phyloP scores from a whole-genome alignment of 73 alveolate genomes.

The Paraurostyla sp. region DNA sequence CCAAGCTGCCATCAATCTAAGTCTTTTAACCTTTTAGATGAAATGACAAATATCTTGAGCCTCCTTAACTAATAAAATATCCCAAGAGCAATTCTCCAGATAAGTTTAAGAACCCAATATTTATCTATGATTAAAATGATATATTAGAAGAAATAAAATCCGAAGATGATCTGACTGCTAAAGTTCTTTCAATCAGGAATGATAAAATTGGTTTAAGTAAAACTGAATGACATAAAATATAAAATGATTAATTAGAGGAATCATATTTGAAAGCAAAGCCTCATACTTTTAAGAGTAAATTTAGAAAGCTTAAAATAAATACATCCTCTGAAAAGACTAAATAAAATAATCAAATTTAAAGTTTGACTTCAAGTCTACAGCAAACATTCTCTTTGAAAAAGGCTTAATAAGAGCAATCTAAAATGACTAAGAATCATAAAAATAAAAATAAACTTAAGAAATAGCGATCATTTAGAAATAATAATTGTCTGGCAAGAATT shows the following conservation, averaged over 20 bases:
- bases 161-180: background rate
- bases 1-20: no score
- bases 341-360: no score
- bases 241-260: background rate
- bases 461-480: background rate
- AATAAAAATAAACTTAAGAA: no score
- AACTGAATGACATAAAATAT: background rate
- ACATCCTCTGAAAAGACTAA: no score
- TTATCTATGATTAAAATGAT: background rate
- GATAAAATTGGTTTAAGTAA: background rate
- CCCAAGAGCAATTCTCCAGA: background rate
- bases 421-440: no score
- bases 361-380: no score
- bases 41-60: background rate
- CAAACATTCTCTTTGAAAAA: no score
- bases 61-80: background rate
- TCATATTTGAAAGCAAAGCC: no score
- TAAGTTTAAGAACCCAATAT: background rate
- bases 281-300: no score
- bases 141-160: background rate
- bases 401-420: no score
- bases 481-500: background rate
- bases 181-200: background rate
- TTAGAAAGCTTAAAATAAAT: no score
- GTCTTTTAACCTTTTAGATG: no score